Base-by-base conservation (phyloP, 2,329 filamentous ascomycete species). In the Chaetomiaceae sp. region DNA sequence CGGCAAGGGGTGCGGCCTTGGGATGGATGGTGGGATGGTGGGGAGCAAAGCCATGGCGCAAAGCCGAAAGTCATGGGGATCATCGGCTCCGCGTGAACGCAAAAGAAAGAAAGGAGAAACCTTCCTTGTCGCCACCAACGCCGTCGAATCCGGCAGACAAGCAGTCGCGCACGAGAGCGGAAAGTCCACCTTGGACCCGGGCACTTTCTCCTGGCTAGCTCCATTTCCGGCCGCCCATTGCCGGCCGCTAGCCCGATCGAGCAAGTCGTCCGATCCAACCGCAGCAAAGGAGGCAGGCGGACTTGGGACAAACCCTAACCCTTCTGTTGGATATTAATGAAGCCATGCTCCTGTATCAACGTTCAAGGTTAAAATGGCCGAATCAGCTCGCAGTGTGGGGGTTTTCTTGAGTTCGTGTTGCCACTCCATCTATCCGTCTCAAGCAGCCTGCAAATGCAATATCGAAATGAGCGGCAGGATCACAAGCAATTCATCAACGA, bases 241-340 rank as follows among this genome's bases (percentile, higher is more conserved):
- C 2, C 23, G 17, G 17, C 50, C 19, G 20, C 57, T 59, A 55
- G 47, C 54, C 48, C 34, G 6, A 53, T 57, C 17, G 14, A 56
- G 54, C 17, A 59, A 40, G 45, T 59, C 38, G 51, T n/a, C 57
- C 57, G 57, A 51, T 20, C 27, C 19, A 9, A 14, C 20, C 39
- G 14, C 39, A 23, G 27, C 31, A 25, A 25, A 14, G 27, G 25
- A 42, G 40, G n/a, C 27, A 19, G 19, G 25, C 12, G 15, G 4
- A 9, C 15, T 27, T 22, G n/a, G 27, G 27, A 9, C 3, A 9
- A 39, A 40, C 50, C 50, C 50, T 52, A 52, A 46, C 42, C 50
- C 50, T 36, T 25, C 15, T 6, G 8, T 33, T 11, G n/a, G 7
- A 15, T 4, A 7, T 15, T 4, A 44, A 19, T 14, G 3, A 11